Evolutionary conservation across 441 rosid genomes (phyloP).

Genomic region (Mallotus japonicus): DNA sequence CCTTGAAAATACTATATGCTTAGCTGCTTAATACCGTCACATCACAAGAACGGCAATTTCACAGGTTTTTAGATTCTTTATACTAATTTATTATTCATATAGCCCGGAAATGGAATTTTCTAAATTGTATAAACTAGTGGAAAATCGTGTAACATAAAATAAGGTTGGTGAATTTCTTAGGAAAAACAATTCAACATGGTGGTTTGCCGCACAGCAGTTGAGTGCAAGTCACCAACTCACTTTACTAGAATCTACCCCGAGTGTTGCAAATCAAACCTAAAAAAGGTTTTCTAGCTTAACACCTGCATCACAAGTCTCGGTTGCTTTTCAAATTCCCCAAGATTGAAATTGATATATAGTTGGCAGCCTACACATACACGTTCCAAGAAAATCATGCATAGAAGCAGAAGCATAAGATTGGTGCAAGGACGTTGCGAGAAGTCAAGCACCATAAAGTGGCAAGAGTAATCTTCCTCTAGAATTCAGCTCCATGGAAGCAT

Average conservation of each 20-base stretch:
- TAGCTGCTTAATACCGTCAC: constrained; percentile 16
- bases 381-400: background rate
- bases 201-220: constrained; percentile 40
- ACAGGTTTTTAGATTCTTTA: background rate
- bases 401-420: background rate
- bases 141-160: background rate
- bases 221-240: constrained; percentile 59
- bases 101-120: constrained; percentile 16
- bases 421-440: background rate
- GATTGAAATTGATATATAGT: constrained; percentile 1
- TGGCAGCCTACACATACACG: constrained; percentile 3
- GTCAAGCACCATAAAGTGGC: no score
- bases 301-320: constrained; percentile 16
- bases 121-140: background rate
- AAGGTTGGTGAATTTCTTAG: constrained; percentile 22
- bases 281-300: constrained; percentile 1
- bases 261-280: constrained; percentile 40
- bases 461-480: background rate
- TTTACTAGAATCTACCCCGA: constrained; percentile 19
- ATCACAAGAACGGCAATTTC: constrained; percentile 13
- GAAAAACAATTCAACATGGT: constrained; percentile 14
- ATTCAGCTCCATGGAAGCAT: background rate
- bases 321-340: constrained; percentile 15
- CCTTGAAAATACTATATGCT: constrained; percentile 1
- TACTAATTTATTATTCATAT: background rate